Evolutionary conservation across 202 grass and related monocot genomes (phyloP).

Genomic region (Panicum virgatum): DNA sequence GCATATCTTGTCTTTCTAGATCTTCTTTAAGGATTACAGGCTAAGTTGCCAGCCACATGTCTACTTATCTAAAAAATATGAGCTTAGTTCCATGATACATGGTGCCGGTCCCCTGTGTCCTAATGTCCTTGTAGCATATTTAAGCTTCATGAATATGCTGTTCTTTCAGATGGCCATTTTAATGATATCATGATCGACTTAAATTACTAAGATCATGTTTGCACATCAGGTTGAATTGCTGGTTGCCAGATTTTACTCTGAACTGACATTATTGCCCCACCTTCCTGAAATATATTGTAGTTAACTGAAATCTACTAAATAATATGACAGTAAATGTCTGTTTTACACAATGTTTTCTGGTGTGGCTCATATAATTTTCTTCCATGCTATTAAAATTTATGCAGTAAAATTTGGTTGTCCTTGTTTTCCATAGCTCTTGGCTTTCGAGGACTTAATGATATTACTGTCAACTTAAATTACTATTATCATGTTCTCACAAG

Average conservation of each 20-base stretch:
- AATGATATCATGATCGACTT: not conserved
- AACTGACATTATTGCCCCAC: not conserved
- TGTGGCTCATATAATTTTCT: not conserved
- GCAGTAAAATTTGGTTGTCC: not conserved
- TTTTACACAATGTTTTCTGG: not conserved
- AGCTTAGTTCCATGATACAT: not conserved
- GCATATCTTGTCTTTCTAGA: not conserved
- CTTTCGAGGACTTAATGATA: constrained; percentile 7
- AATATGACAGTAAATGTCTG: not conserved
- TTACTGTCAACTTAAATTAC: not conserved
- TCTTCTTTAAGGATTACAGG: constrained; percentile 6
- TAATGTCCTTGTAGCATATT: not conserved
- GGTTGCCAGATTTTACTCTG: not conserved
- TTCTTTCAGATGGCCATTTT: not conserved
- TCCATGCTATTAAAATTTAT: not conserved
- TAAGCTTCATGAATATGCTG: not conserved
- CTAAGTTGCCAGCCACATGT: not conserved
- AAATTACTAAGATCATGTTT: not conserved
- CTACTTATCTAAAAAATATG: constrained; percentile 13
- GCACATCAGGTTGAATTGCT: not conserved
- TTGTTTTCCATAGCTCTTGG: not conserved
- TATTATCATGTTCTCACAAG: not conserved
- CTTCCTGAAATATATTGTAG: not conserved
- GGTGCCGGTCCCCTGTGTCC: not conserved
- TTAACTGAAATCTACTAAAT: not conserved